Evolutionary conservation across 148 eudicot species (phyloP).

Genomic region (Amaranthus palmeri): DNA sequence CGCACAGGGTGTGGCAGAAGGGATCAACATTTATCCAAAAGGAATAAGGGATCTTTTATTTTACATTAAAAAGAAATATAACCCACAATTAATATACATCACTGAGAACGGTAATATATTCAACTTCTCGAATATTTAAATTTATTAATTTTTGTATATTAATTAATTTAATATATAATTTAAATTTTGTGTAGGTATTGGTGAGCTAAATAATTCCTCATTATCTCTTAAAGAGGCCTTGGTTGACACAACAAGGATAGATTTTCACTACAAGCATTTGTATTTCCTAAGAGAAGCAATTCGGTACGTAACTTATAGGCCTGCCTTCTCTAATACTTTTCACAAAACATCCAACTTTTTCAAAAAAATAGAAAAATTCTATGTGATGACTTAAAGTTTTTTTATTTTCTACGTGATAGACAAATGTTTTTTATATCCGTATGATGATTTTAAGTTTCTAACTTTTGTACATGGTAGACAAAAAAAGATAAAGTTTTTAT

Average conservation of each 20-base stretch:
- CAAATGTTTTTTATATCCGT: too few relatives aligned
- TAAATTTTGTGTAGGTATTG: slow-evolving; percentile 23
- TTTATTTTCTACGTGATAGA: too few relatives aligned
- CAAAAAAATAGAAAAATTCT: too few relatives aligned
- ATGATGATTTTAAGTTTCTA: too few relatives aligned
- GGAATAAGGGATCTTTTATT: slow-evolving; percentile 39
- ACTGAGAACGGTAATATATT: slow-evolving; percentile 42
- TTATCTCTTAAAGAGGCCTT: slow-evolving; percentile 25
- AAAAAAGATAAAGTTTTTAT: too few relatives aligned
- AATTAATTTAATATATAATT: too few relatives aligned
- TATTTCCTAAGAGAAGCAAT: slow-evolving; percentile 29
- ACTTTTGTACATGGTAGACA: too few relatives aligned
- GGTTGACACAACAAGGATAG: slow-evolving; percentile 22
- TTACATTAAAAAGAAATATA: slow-evolving; percentile 34
- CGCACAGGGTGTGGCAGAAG: background rate
- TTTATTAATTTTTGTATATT: too few relatives aligned
- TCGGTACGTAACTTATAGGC: slow-evolving; percentile 16
- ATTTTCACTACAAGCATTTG: slow-evolving; percentile 29
- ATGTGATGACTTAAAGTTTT: too few relatives aligned
- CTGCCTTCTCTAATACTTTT: too few relatives aligned
- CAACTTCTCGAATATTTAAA: too few relatives aligned
- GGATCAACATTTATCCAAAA: slow-evolving; percentile 24
- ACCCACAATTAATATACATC: slow-evolving; percentile 41
- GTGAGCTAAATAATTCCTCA: slow-evolving; percentile 22
- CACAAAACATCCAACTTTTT: too few relatives aligned